Base-by-base conservation (phyloP, 2,329 filamentous ascomycete genomes). In the Fulvia fulva region DNA sequence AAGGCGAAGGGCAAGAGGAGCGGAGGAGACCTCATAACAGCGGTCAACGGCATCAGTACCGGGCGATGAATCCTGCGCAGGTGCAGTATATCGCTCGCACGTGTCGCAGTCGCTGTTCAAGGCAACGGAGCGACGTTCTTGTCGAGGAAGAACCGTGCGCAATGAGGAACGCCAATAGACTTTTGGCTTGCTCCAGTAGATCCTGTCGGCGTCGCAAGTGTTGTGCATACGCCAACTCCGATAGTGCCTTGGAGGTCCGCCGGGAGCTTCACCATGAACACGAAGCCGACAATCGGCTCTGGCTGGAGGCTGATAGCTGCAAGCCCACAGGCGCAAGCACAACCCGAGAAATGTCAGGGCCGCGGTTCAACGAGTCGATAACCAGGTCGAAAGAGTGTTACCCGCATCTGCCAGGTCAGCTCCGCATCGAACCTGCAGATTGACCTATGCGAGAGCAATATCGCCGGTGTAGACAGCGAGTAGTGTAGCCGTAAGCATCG, bases 211-310 rank as follows among this genome's bases (percentile, higher is more conserved):
- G 11, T 59, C 51, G 22, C 21, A 21, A 45, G 14, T 25, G 25
- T 45, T 26, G 26, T 44, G 45, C 56, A 49, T 19, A 54, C 53
- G 61, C 56, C 56, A 59, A 57, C 51, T 45, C 58, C 56, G 61
- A 61, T 57, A 57, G 23, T 44, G 25, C 25, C 44, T 19, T 51
- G 46, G 51, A 60, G 58, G 57, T 54, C 56, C 34, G 11, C 46
- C 51, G 55, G 52, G 22, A 47, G 46, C 52, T 57, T 57, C 51
- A 19, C 26, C 51, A 19, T 21, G 46, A 49, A n/a, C 41, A 41
- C 21, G 21, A 22, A 23, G 44, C 47, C 30, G 47, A 32, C 25
- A 51, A 7, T 25, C 22, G 45, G 45, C 19, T 34, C 16, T 28
- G 19, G 6, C 21, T 19, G 19, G 26, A 51, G 28, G 32, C 32